Evolutionary conservation across 208 protist genomes (phyloP).

Genomic region (Trypanosoma melophagium): DNA sequence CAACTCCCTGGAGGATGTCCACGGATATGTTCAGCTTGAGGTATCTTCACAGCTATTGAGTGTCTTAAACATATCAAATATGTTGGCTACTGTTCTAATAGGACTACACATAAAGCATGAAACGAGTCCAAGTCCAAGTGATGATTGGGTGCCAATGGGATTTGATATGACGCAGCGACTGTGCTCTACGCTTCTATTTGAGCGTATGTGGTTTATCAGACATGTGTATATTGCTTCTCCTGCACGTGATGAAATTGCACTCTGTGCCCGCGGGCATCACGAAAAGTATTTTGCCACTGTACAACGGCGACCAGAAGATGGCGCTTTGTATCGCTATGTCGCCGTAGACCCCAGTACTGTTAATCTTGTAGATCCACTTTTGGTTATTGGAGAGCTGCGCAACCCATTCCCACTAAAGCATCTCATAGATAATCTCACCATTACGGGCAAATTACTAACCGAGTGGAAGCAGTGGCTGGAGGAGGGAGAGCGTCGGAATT

Average conservation of each 20-base stretch:
- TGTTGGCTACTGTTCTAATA: neutral
- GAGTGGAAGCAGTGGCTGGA: constrained; percentile 1
- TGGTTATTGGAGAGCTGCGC: neutral
- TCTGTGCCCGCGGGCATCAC: constrained; percentile 11
- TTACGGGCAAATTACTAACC: neutral
- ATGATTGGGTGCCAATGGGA: constrained; percentile 3
- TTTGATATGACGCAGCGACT: constrained; percentile 14
- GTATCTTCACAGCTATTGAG: constrained; percentile 4
- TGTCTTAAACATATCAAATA: neutral
- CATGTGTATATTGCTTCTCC: constrained; percentile 8
- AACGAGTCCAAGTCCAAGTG: neutral
- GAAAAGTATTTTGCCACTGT: neutral
- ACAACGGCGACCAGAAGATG: neutral
- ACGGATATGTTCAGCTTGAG: constrained; percentile 10
- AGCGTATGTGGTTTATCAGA: neutral
- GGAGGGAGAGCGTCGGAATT: neutral
- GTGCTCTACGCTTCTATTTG: constrained; percentile 9
- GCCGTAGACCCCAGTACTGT: neutral
- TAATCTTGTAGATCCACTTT: neutral
- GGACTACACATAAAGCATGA: constrained; percentile 6
- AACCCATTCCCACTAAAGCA: neutral
- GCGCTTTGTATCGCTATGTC: neutral
- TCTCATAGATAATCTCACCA: constrained; percentile 8
- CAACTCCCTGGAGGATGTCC: neutral
- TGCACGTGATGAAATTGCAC: constrained; percentile 10